Base-by-base conservation (phyloP, 495 filamentous ascomycete genomes). In the Podospora conica region DNA sequence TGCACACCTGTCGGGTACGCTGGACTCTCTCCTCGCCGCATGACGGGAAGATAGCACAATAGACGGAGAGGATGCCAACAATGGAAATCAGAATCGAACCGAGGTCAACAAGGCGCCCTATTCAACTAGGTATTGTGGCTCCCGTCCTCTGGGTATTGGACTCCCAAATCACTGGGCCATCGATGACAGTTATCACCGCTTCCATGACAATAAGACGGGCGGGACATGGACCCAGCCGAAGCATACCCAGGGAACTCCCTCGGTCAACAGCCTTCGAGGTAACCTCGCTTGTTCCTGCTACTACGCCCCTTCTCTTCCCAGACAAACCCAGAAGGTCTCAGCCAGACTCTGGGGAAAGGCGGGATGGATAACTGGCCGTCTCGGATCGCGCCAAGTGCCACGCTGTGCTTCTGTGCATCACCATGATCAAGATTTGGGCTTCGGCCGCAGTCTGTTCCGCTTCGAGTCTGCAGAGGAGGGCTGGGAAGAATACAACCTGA, bases 331-430 rank as follows among this genome's bases (percentile, higher is more conserved):
- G n/a, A 63, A n/a, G 55, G 48, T 63, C 61, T 63, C 48, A 63
- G 48, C 53, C 53, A 55, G 27, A 55, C 61, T 63, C 61, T 63
- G 61, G 61, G 61, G 61, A 63, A 63, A 61, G 33, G 53, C 25
- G 48, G 61, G 55, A 57, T 57, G 55, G 55, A 10, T 21, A 24
- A 20, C 55, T 55, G 60, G 40, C 60, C 31, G 60, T 61, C 60
- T 61, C 31, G 60, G 40, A 53, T 61, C 20, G 20, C 48, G 61
- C 61, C 61, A 63, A 55, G 48, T 33, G 53, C 61, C 61, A 63
- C 61, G 53, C 40, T 55, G 61, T 33, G 61, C 25, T 27, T 53
- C 48, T 53, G 29, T 48, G 31, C 31, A 48, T 53, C 48, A 22
- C 48, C 23, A 33, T 55, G 48, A 55, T 12, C 48, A 18, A 20